These are phyloP conservation scores for Russula compacta DNA, from an alignment of 768 basidiomycete genomes.

Conservation along the genomic window DNA sequence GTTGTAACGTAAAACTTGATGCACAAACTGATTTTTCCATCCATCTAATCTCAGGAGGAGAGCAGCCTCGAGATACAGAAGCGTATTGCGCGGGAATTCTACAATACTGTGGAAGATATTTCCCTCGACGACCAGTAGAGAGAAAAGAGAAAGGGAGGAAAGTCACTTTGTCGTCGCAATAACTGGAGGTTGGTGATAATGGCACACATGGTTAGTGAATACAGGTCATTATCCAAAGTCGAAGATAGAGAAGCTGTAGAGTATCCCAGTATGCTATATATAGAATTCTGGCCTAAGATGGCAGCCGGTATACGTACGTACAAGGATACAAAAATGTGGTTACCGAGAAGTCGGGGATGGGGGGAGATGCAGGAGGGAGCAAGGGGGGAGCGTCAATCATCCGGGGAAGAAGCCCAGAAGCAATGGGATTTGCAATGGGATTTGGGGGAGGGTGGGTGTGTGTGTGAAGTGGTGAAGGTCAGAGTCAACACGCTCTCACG, in stretches of 20 bases:
- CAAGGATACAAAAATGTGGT: slow-evolving; percentile 3
- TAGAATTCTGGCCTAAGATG: not conserved
- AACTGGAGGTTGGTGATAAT: not conserved
- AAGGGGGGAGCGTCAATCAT: not conserved
- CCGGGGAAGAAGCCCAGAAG: not conserved
- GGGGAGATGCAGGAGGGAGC: not conserved
- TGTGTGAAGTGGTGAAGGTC: too few relatives aligned
- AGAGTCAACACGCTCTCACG: not conserved
- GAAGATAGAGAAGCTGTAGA: not conserved
- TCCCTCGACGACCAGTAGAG: slow-evolving; percentile 1
- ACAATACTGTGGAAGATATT: slow-evolving; percentile 68
- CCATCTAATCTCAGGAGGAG: slow-evolving; percentile 38
- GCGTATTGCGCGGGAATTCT: slow-evolving; percentile 78
- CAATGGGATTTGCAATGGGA: too few relatives aligned
- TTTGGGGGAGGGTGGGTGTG: too few relatives aligned
- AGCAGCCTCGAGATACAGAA: slow-evolving; percentile 63
- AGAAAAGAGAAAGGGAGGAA: slow-evolving; percentile 24
- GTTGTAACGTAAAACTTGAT: not conserved
- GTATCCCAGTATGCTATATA: slow-evolving; percentile 4
- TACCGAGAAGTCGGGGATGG: too few relatives aligned
- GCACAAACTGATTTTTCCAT: not conserved
- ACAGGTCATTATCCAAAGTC: slow-evolving; percentile 5
- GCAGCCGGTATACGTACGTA: slow-evolving; percentile 9
- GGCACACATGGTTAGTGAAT: not conserved
- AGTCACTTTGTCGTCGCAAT: not conserved